Evolutionary conservation across 2,329 filamentous ascomycete species (phyloP), one percentile per base, ranked within the genome.

Genomic region (Fusarium sacchari): DNA sequence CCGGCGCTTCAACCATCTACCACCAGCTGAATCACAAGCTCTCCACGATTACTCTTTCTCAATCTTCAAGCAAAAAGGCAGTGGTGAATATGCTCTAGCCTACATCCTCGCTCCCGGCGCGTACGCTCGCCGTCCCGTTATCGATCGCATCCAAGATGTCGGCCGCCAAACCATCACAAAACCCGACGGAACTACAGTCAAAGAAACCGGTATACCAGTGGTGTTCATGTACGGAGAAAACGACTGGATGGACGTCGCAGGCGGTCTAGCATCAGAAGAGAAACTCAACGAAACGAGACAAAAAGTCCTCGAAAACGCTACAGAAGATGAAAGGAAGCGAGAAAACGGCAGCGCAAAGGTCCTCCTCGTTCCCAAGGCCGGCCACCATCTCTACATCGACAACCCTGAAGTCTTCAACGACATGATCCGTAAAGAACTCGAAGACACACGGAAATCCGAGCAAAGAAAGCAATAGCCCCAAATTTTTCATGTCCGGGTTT

Each of bases 161-260:
- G 96, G 96, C 4, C 88, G 96, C n/a, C 94, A 97, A 80, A 74
- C 82, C 12, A 81, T 89, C 67, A 76, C 78, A 55, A 77, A 77
- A 7, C 64, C 79, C 11, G 74, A 79, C 13, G 76, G 77, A 30
- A 72, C 67, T 13, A 68, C 73, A 15, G 64, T 77, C 44, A 82
- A 80, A 64, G 88, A 90, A 76, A 93, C 88, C 0, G 95, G 95
- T 3, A 86, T 95, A 56, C 96, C 96, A 0, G 86, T 98, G 37
- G 89, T 98, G 14, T 89, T 99, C 80, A 95, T 98, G 93, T 99
- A 99, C 80, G 96, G 96, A 72, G 95, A 98, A 78, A 92, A 96
- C 79, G 96, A 99, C 85, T 99, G 96, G 96, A 99, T 99, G 96
- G 96, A 99, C 75, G 91, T 96, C 14, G 90, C 91, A 0, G 96